Base-by-base conservation (phyloP, 108 stramenopile genomes). In the Skeletonema costatum region DNA sequence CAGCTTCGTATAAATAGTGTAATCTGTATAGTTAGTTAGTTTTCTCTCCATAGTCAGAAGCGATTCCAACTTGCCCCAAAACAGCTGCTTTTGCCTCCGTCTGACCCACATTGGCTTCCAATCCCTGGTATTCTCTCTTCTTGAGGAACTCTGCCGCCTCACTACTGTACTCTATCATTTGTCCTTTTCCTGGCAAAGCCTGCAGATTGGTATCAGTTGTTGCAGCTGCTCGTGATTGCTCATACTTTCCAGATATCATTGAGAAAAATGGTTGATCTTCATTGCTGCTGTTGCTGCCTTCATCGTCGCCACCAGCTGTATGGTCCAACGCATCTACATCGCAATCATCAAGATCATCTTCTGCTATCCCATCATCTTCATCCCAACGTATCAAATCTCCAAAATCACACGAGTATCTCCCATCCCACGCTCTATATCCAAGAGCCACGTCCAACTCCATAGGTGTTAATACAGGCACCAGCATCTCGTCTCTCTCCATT, bases 361-460 rank as follows among this genome's bases (percentile, higher is more conserved):
- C 64, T 29, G 29, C 76, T 39, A 63, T 31, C 38, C 62, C 72
- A 65, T 80, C 81, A 21, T 72, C 69, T 31, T 53, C 53, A 35
- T 70, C 71, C 80, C 80, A 80, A 4, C 80, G 80, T 29, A 89
- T 66, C 64, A 89, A 85, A 68, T 97, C 96, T 39, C 86, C 82
- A 59, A 92, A 94, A 64, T 94, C 92, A 63, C 90, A 93, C 10
- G 85, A 82, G 64, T 88, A 86, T 42, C 80, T 74, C 14, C 97
- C 90, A 67, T 87, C 96, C 98, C 98, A 99, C 61, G 90, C 90
- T 64, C 86, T 62, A 44, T 78, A 78, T 13, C 92, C 94, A 58
- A 99, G 83, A 14, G 96, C 97, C 42, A 98, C 89, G 72, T 97
- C 91, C 85, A 99, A 83, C 69, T 99, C 98, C 63, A 93, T 61